Evolutionary conservation across 1,284 basidiomycete genomes (phyloP).

Genomic region (Tausonia pullulans): DNA sequence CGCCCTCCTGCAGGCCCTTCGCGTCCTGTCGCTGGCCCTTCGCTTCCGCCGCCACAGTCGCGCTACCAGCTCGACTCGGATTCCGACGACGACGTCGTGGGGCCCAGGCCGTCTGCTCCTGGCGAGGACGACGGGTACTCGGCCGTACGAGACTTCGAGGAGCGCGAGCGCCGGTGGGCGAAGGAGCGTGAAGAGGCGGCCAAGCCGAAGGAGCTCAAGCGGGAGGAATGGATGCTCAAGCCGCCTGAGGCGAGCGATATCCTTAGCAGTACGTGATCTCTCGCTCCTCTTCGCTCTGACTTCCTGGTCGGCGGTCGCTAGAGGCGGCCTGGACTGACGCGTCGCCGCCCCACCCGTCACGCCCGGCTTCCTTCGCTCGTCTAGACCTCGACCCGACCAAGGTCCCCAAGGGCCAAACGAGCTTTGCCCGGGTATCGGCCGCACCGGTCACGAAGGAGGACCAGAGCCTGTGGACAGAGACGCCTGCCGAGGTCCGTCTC

Average conservation of each 20-base stretch:
- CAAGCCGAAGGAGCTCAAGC: slow-evolving; percentile 18
- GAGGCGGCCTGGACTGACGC: not conserved
- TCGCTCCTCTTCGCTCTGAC: not conserved
- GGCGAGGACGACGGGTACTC: slow-evolving; percentile 42
- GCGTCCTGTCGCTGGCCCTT: slow-evolving; percentile 46
- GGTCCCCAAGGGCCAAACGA: slow-evolving; percentile 13
- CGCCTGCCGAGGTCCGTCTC: slow-evolving; percentile 15
- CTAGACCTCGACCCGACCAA: slow-evolving; percentile 15
- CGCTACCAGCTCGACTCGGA: slow-evolving; percentile 18
- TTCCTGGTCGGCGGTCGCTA: not conserved
- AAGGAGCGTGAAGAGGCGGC: slow-evolving; percentile 16
- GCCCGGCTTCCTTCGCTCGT: not conserved
- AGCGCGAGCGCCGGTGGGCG: slow-evolving; percentile 14
- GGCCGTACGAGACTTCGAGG: slow-evolving; percentile 12
- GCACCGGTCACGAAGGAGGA: slow-evolving; percentile 17
- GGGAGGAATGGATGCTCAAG: slow-evolving; percentile 26
- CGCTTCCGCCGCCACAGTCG: slow-evolving; percentile 37
- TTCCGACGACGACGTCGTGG: slow-evolving; percentile 32
- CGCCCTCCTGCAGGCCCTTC: slow-evolving; percentile 42
- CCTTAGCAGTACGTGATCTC: slow-evolving; percentile 8
- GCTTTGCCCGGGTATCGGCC: slow-evolving; percentile 12
- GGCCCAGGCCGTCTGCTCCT: slow-evolving; percentile 27
- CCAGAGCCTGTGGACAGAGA: slow-evolving; percentile 18
- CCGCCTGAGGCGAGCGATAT: slow-evolving; percentile 14
- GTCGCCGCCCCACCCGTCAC: not conserved